Base-by-base conservation (phyloP, 805 yeast species). In the Lipomyces oligophaga region DNA sequence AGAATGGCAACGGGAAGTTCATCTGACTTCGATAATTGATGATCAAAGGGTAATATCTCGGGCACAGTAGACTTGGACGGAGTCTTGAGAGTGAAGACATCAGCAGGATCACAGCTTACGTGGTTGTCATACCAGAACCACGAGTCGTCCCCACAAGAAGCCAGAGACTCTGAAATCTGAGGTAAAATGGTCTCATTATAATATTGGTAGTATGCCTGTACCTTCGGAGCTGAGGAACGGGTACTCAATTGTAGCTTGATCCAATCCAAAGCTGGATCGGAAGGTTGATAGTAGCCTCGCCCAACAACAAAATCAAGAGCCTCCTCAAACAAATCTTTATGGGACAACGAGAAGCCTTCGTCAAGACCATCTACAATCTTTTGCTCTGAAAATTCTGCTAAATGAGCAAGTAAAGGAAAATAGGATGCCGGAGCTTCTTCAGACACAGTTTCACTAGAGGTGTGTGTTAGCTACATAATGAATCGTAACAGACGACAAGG, bases 81-180 rank as follows among this genome's bases (percentile, higher is more conserved):
- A 3, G 86, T 76, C 62, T 83, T 81, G 46, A 93, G 70, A 2
- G 96, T 95, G 63, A 78, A 93, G 0, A 87, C 74, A 47, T 83
- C 95, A 45, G 78, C 85, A 2, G 81, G 68, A 7, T 81, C 76
- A 58, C 88, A 80, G 59, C 81, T 82, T 1, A 73, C 62, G 21
- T 71, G 69, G 39, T 76, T 76, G 47, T 81, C 78, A 53, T 72
- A 72, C 46, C 68, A 60, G 5, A 80, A 62, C 75, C 85, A 81
- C 1, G 78, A 69, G 4, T 56, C 58, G 4, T 66, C 27, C 65
- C 73, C 64, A 63, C 71, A 4, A 62, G 63, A 49, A 62, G 73
- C n/a, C 20, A 60, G 16, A 48, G 35, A 55, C 64, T 69, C 44
- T 49, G 61, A 50, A 44, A 52, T 61, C 2, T 50, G 30, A 0